These are phyloP conservation scores for Fraxinus nigra DNA, from an alignment of 305 asterid species.

Conservation along the genomic window DNA sequence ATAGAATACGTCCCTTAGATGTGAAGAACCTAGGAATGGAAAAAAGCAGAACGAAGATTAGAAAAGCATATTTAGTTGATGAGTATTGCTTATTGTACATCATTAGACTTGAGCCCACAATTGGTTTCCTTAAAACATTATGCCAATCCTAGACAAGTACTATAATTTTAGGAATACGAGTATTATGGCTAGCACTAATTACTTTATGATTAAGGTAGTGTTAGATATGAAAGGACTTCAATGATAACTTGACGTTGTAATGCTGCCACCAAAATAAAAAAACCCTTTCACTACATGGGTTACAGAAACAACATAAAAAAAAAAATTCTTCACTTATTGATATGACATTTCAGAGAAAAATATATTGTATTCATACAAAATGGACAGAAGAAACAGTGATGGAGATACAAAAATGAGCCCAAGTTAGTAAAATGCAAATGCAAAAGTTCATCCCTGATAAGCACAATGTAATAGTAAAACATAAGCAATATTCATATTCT, in stretches of 20 bases:
- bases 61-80: not conserved
- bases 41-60: not conserved
- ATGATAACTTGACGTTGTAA: not conserved
- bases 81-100: not conserved
- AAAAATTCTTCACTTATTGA: not conserved
- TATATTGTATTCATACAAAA: not conserved
- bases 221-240: not conserved
- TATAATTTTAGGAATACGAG: not conserved
- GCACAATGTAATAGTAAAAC: not conserved
- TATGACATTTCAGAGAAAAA: not conserved
- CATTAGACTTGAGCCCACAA: not conserved
- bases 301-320: not conserved
- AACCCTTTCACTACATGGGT: not conserved
- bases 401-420: not conserved
- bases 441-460: not conserved
- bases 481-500: not conserved
- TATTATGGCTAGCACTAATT: not conserved
- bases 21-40: constrained; percentile 52
- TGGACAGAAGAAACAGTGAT: not conserved
- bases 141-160: not conserved
- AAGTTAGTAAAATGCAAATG: not conserved
- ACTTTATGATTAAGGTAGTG: not conserved
- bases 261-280: not conserved
- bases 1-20: constrained; percentile 65
- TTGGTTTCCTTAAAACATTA: not conserved